phyloP scores from a whole-genome alignment of 306 rosid species.

The Arachis hypogaea region DNA sequence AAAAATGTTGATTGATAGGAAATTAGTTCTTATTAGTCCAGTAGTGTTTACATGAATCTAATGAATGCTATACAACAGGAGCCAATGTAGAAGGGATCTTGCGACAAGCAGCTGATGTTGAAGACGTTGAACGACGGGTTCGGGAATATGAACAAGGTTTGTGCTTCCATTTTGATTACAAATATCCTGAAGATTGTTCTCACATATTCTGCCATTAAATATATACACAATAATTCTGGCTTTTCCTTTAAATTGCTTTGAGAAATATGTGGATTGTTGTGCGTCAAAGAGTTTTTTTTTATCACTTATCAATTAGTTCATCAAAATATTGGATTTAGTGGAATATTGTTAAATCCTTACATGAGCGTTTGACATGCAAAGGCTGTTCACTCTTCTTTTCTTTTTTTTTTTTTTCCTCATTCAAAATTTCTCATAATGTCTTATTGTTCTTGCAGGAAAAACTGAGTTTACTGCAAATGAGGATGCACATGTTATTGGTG shows the following conservation, averaged over 20 bases:
- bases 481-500: slow-evolving; percentile 93
- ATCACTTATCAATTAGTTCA: not conserved
- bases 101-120: slow-evolving; percentile 99
- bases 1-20: too few species aligned
- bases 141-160: slow-evolving; percentile 90
- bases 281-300: slow-evolving; percentile 14
- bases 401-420: not conserved
- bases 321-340: not conserved
- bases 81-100: slow-evolving; percentile 88
- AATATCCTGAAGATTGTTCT: too few species aligned
- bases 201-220: too few species aligned
- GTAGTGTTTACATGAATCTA: slow-evolving; percentile 26
- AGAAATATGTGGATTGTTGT: slow-evolving; percentile 20
- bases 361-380: slow-evolving; percentile 8
- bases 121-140: slow-evolving; percentile 85
- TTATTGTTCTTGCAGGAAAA: slow-evolving; percentile 65
- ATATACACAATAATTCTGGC: not conserved
- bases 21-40: too few species aligned
- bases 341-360: slow-evolving; percentile 25
- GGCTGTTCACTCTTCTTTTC: slow-evolving; percentile 10
- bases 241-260: slow-evolving; percentile 13
- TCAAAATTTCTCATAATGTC: slow-evolving; percentile 22
- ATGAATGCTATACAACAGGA: slow-evolving; percentile 54
- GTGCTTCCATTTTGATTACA: slow-evolving; percentile 8
- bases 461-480: slow-evolving; percentile 76